Evolutionary conservation across 176 grass and related monocot species (phyloP), one percentile per base, ranked within the genome.

Genomic region (Carex parvula): DNA sequence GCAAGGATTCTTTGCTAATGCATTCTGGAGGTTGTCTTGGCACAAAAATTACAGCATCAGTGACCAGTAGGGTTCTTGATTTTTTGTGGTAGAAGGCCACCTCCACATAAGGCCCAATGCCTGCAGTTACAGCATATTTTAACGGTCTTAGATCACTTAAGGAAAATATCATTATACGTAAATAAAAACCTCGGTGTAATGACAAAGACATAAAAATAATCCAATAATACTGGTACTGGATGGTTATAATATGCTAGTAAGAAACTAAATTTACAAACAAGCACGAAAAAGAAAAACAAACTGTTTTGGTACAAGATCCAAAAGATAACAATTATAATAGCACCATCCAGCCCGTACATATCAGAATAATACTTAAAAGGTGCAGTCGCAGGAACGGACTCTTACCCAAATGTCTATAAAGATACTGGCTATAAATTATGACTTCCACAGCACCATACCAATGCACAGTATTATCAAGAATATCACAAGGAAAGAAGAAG

Each of bases 31-130:
- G 91, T 81, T 89, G 87, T 70, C 85, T 88, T 77, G 95, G 92
- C 72, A 98, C 95, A 35, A 93, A 95, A 29, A 98, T 98, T 17
- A 98, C 91, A 18, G 95, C 92, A 86, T 95, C 92, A 4, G 95
- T 95, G 58, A 98, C 95, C 61, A 98, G 80, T 81, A 98, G 73
- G 26, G 90, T 98, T 86, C 89, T 81, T 6, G 92, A 93, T 63
- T 86, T 87, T 80, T 90, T 91, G 57, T 94, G 95, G 69, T 94
- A 98, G 87, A 98, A 98, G 33, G 92, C 95, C 70, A 90, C 95
- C 73, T 94, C 95, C 20, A 98, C 92, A 63, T 95, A 98, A 13
- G 95, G 95, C 11, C 92, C 95, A 81, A 98, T 98, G n/a, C 95
- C 95, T 98, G 88, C 48, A 75, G 86, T 87, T 63, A 12, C 60